These are phyloP conservation scores for Kwoniella shandongensis DNA, from an alignment of 768 basidiomycete species.

Conservation along the genomic window DNA sequence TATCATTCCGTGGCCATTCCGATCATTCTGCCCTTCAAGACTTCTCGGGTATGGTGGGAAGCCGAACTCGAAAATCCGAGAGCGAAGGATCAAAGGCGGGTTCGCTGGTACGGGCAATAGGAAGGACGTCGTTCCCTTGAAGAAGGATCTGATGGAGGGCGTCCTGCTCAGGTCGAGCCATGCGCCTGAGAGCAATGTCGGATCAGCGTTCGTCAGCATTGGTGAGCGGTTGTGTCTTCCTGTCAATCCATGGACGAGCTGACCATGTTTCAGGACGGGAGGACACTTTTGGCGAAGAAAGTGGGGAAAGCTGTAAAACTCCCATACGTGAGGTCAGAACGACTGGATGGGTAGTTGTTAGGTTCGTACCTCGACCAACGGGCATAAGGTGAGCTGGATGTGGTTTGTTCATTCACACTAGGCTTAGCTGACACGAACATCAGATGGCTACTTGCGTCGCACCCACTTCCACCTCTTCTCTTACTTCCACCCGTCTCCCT, in stretches of 20 bases:
- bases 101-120: slow-evolving; percentile 22
- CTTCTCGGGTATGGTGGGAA: slow-evolving; percentile 27
- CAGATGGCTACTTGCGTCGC: slow-evolving; percentile 48
- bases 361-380: slow-evolving; percentile 47
- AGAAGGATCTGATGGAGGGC: slow-evolving; percentile 45
- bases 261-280: slow-evolving; percentile 33
- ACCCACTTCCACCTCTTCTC: slow-evolving; percentile 49
- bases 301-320: slow-evolving; percentile 15
- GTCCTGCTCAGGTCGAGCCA: slow-evolving; percentile 33
- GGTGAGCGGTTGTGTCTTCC: slow-evolving; percentile 25
- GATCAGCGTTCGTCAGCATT: slow-evolving; percentile 42
- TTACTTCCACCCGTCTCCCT: slow-evolving; percentile 50
- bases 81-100: slow-evolving; percentile 23
- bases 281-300: slow-evolving; percentile 33
- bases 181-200: slow-evolving; percentile 24
- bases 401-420: neutral
- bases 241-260: neutral
- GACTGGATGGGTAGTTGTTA: slow-evolving; percentile 51
- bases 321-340: slow-evolving; percentile 49
- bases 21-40: slow-evolving; percentile 38
- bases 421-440: neutral
- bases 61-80: slow-evolving; percentile 20
- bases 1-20: slow-evolving; percentile 44
- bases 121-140: slow-evolving; percentile 40
- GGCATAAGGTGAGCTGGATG: slow-evolving; percentile 40